Base-by-base conservation (phyloP, 257 asterid genomes). In the Echites panduratus region DNA sequence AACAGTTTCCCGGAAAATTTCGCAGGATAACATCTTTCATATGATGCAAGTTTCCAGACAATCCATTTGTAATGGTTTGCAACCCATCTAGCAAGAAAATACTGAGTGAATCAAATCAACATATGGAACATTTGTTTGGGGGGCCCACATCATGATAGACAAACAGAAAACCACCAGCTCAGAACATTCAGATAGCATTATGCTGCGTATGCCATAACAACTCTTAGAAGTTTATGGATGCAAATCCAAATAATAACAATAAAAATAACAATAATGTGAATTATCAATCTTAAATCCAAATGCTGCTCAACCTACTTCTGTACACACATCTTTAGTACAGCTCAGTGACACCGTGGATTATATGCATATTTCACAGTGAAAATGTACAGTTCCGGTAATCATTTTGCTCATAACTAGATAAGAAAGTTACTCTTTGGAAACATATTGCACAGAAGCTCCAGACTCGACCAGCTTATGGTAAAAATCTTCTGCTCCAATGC, bases 21-120 rank as follows among this genome's bases (percentile, higher is more conserved):
- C 74, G 79, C 80, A 57, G 94, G 95, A 83, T 84, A 89, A 81
- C 89, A 81, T 83, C 98, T 91, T 86, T 94, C 96, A 44, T 88
- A 94, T 76, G 91, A 85, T 72, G 96, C 93, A 72, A 91, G 92
- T 84, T 94, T 94, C 98, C 98, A 91, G 58, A 94, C 86, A 79
- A 94, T 88, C 96, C 96, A 94, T 82, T 89, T 94, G 76, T 88
- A 94, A 84, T 94, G 98, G 87, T 94, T 88, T 74, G 81, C 70
- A 75, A 91, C 87, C 98, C 98, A 94, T 87, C 98, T 89, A 70
- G 59, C 65, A 78, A 64, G 66, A 73, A 52, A 72, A 74, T 65
- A 73, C 74, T 49, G 68, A 73, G 44, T 26, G 9, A 52, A 68
- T 47, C 19, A 66, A 63, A 54, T 12, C 61, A 45, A 20, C 7